phyloP scores from a whole-genome alignment of 768 basidiomycete genomes.

The Atractiella rhizophila region DNA sequence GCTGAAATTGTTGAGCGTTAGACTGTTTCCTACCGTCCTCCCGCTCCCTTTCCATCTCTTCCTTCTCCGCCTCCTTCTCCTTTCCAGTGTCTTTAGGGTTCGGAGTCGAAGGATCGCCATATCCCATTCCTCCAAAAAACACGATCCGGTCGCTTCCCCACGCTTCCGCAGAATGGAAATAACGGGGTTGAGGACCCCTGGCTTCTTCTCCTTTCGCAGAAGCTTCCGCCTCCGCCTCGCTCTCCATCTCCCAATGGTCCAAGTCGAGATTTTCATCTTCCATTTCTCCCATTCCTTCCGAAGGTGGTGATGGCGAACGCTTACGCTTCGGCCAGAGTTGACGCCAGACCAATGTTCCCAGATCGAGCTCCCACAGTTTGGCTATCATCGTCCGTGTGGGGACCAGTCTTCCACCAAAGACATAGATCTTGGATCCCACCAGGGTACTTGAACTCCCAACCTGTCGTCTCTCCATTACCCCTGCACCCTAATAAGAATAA shows the following conservation, averaged over 20 bases:
- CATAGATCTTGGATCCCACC: conserved; percentile 61
- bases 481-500: not conserved
- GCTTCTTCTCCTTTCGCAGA: not conserved
- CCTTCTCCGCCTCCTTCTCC: not conserved
- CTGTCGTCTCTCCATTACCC: conserved; percentile 21
- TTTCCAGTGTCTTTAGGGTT: not conserved
- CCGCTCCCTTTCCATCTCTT: not conserved
- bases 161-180: conserved; percentile 43
- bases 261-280: conserved; percentile 1
- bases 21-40: too few species aligned
- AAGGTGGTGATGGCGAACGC: too few species aligned
- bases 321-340: conserved; percentile 28
- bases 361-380: conserved; percentile 72
- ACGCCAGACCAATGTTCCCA: conserved; percentile 58
- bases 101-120: conserved; percentile 40
- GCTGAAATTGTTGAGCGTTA: too few species aligned
- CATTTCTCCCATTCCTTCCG: not conserved
- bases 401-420: conserved; percentile 74
- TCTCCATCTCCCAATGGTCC: too few species aligned
- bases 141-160: conserved; percentile 73
- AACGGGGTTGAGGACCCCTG: conserved; percentile 56
- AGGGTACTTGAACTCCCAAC: conserved; percentile 67
- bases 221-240: not conserved
- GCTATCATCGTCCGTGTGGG: conserved; percentile 66
- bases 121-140: conserved; percentile 86